A percentile compares a stretch with the other conserved stretches of the same genome.
Conservation (phyloP, 257 asterid genomes). For the Prunella vulgaris region DNA sequence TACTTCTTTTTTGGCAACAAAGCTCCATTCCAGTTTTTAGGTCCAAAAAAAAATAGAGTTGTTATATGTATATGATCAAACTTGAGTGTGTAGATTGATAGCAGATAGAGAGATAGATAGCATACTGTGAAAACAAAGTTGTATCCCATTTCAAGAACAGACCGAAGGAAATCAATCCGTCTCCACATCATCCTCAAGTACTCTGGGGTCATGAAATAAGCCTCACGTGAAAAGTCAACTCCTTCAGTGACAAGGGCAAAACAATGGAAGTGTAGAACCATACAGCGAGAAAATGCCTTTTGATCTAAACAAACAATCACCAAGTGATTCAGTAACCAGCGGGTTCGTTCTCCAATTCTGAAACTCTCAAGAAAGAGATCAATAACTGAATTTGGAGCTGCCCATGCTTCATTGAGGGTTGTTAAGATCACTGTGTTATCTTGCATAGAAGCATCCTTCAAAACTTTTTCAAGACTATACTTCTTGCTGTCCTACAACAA, state of each 20-base stretch:
- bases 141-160: constrained; percentile 67
- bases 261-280: constrained; percentile 43
- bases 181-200: constrained; percentile 77
- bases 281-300: constrained; percentile 42
- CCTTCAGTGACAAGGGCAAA: constrained; percentile 54
- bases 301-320: constrained; percentile 38
- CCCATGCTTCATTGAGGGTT: constrained; percentile 50
- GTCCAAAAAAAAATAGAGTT: not conserved
- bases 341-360: constrained; percentile 38
- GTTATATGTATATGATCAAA: not conserved
- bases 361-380: constrained; percentile 49
- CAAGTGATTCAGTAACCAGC: constrained; percentile 39
- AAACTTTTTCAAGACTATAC: constrained; percentile 35
- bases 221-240: constrained; percentile 54
- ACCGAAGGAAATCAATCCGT: constrained; percentile 55
- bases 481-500: constrained; percentile 40
- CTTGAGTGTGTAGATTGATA: not conserved
- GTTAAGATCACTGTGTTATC: constrained; percentile 45
- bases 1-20: not conserved
- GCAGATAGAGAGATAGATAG: constrained; percentile 12
- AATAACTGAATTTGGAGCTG: constrained; percentile 36
- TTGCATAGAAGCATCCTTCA: constrained; percentile 36
- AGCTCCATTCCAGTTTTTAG: not conserved
- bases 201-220: constrained; percentile 62
- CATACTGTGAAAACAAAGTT: constrained; percentile 64